Evolutionary conservation across 108 stramenopile species (phyloP), one percentile per base, ranked within the genome.

Genomic region (Fragilaria radians): DNA sequence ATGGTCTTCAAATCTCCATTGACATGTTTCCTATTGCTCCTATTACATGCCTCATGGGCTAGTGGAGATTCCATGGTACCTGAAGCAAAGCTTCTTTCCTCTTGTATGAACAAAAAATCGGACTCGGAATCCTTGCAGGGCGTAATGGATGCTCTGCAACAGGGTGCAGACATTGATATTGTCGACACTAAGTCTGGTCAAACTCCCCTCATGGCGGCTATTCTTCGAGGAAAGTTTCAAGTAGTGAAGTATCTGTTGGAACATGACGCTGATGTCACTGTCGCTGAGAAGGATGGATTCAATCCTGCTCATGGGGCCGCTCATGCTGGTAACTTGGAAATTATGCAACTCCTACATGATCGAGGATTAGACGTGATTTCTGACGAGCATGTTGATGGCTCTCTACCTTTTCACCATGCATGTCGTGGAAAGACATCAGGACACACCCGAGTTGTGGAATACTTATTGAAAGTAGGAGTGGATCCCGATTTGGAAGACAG

Each of bases 221-320:
- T 70, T 0, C 33, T 80, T 48, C 47, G 19, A 11, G 79, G 74
- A 18, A 65, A 70, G 28, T 23, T 54, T 1, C 26, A 65, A n/a
- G 46, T 66, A n/a, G 79, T 80, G 1, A 34, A 54, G 24, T 47
- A 31, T 9, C 26, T 80, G 46, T 50, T 79, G 57, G 48, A 62
- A n/a, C 19, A 45, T 3, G 73, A 66, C 1, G 79, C 74, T 22
- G 65, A 80, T 51, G 54, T 48, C n/a, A 52, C 55, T 5, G 61
- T 74, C 56, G 54, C 52, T 2, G 79, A 80, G 49, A 57, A 59
- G 32, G 71, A 80, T 32, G 79, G 79, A 25, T 80, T 73, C 48
- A 76, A 67, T 31, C 74, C 71, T 21, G 42, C 58, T 32, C 79
- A 80, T 46, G 79, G 70, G 1, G 79, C 79, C 11, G 79, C 62